Percentiles rank a stretch among this genome's conserved stretches.
Conservation (phyloP, 1,139 yeast genomes). For the Suhomyces taliae region DNA sequence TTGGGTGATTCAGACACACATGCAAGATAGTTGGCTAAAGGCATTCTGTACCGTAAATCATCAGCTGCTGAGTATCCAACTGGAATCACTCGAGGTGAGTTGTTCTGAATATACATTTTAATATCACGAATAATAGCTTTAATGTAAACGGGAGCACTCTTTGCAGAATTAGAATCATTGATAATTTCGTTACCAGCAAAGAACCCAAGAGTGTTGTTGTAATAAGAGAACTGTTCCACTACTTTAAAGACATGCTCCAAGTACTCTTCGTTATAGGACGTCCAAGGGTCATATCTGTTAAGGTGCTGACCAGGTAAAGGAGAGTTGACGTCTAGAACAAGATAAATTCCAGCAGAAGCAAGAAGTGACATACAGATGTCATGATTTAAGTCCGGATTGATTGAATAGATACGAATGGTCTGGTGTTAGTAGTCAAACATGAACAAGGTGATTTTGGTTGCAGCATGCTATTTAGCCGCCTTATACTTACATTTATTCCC, state of each 20-base stretch:
- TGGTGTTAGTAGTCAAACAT: slow-evolving; percentile 25
- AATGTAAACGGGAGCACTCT: slow-evolving; percentile 63
- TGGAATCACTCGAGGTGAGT: slow-evolving; percentile 70
- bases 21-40: slow-evolving; percentile 78
- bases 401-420: slow-evolving; percentile 83
- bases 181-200: slow-evolving; percentile 94
- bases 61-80: slow-evolving; percentile 98
- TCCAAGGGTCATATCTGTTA: slow-evolving; percentile 88
- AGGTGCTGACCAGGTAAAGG: slow-evolving; percentile 77
- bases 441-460: neutral
- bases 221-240: slow-evolving; percentile 77
- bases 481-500: slow-evolving; percentile 61
- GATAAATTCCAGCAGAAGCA: slow-evolving; percentile 89
- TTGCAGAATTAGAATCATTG: slow-evolving; percentile 78
- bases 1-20: slow-evolving; percentile 61
- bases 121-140: slow-evolving; percentile 81
- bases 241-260: slow-evolving; percentile 75
- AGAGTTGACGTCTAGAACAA: slow-evolving; percentile 87
- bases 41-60: slow-evolving; percentile 70
- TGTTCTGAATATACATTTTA: slow-evolving; percentile 61
- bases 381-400: slow-evolving; percentile 81
- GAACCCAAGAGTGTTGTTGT: slow-evolving; percentile 87
- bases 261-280: slow-evolving; percentile 68
- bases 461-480: neutral
- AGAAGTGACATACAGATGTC: slow-evolving; percentile 89